These are phyloP conservation scores for Haplosporangium gracile DNA, from an alignment of 192 early-diverging fungal species.

Conservation along the genomic window DNA sequence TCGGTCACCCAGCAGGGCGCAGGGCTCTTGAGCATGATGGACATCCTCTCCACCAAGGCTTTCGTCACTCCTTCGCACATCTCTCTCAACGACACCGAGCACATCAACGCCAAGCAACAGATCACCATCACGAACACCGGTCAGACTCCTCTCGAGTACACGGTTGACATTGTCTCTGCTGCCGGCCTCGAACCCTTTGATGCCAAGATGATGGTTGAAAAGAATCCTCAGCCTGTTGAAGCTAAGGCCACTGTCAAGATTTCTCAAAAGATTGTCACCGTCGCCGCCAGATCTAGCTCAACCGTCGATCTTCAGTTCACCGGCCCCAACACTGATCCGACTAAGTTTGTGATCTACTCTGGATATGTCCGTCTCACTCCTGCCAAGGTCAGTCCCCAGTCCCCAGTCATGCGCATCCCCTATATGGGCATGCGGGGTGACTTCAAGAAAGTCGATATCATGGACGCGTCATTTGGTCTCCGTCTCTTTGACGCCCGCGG, in stretches of 20 bases:
- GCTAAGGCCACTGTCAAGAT: constrained; percentile 31
- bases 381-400: constrained; percentile 4
- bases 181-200: constrained; percentile 56
- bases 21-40: constrained; percentile 80
- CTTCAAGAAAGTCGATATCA: constrained; percentile 34
- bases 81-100: constrained; percentile 66
- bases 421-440: constrained; percentile 56
- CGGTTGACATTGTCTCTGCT: constrained; percentile 44
- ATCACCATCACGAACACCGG: constrained; percentile 61
- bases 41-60: constrained; percentile 67
- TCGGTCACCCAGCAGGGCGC: constrained; percentile 76
- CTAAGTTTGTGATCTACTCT: constrained; percentile 55
- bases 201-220: constrained; percentile 36
- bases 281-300: constrained; percentile 27
- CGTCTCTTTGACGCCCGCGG: constrained; percentile 41
- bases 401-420: constrained; percentile 43
- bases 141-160: constrained; percentile 26
- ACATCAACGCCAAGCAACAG: constrained; percentile 46
- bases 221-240: constrained; percentile 16
- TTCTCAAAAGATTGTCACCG: constrained; percentile 25
- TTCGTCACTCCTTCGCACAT: constrained; percentile 67
- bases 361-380: constrained; percentile 46
- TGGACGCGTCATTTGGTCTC: constrained; percentile 33
- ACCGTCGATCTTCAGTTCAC: constrained; percentile 51
- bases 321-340: constrained; percentile 50